Evolutionary conservation across 1,284 basidiomycete genomes (phyloP).

Genomic region (Rhodotorula sp.): DNA sequence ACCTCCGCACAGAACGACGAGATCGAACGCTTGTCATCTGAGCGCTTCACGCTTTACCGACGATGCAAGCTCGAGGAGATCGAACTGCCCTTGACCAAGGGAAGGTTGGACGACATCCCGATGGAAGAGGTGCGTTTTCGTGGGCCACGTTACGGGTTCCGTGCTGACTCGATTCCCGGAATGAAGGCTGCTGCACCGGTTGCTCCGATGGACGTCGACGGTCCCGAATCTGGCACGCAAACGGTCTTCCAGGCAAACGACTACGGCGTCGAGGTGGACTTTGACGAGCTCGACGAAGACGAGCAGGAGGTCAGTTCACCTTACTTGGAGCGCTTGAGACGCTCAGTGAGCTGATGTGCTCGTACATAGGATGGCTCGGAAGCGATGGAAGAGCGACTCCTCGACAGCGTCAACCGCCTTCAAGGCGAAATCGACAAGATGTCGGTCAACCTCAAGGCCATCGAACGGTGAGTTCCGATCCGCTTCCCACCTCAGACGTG

Average conservation of each 20-base stretch:
- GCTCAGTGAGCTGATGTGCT: background rate
- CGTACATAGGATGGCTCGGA: slow-evolving; percentile 61
- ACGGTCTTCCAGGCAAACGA: slow-evolving; percentile 69
- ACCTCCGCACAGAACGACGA: slow-evolving; percentile 72
- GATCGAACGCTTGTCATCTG: slow-evolving; percentile 83
- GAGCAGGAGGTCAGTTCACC: slow-evolving; percentile 67
- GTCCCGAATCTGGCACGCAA: slow-evolving; percentile 74
- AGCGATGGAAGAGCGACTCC: slow-evolving; percentile 70
- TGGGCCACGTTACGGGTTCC: background rate
- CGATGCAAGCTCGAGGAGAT: slow-evolving; percentile 94
- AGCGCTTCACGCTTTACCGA: slow-evolving; percentile 82
- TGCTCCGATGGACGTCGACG: slow-evolving; percentile 78
- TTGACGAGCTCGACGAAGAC: slow-evolving; percentile 73
- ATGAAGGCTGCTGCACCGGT: slow-evolving; percentile 32
- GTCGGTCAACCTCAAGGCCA: slow-evolving; percentile 95
- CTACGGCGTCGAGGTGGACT: slow-evolving; percentile 90
- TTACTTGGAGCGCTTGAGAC: background rate
- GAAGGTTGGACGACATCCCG: slow-evolving; percentile 79
- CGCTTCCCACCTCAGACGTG: slow-evolving; percentile 7
- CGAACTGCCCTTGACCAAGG: slow-evolving; percentile 71
- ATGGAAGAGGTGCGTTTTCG: slow-evolving; percentile 73
- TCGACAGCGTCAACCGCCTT: slow-evolving; percentile 71
- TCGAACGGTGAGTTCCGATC: slow-evolving; percentile 64
- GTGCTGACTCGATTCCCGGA: too few relatives aligned
- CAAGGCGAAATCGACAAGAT: slow-evolving; percentile 85